phyloP scores from a whole-genome alignment of 768 basidiomycete genomes.

The Zangia roseola region DNA sequence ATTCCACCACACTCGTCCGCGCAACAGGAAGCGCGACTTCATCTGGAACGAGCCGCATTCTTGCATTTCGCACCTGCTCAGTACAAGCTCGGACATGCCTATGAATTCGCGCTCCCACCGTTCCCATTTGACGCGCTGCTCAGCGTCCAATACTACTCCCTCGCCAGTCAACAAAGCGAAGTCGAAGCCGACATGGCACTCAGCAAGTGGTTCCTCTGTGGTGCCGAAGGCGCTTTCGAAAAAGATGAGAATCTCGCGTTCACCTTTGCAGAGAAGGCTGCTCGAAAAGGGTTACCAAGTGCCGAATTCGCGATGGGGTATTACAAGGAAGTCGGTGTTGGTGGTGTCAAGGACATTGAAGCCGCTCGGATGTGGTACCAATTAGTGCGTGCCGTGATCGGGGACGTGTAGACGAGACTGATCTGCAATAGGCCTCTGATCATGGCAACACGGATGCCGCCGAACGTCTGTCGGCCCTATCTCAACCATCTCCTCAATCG shows the following conservation, averaged over 20 bases:
- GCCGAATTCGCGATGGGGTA: slow-evolving; percentile 98
- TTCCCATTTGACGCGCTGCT: slow-evolving; percentile 87
- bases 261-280: slow-evolving; percentile 89
- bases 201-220: slow-evolving; percentile 96
- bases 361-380: slow-evolving; percentile 79
- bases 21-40: slow-evolving; percentile 63
- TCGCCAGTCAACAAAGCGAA: slow-evolving; percentile 84
- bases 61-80: slow-evolving; percentile 84
- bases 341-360: slow-evolving; percentile 59
- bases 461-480: slow-evolving; percentile 69
- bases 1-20: slow-evolving; percentile 50
- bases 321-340: slow-evolving; percentile 91
- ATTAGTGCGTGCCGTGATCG: slow-evolving; percentile 38
- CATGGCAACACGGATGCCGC: slow-evolving; percentile 82
- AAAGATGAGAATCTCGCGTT: slow-evolving; percentile 85
- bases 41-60: slow-evolving; percentile 83
- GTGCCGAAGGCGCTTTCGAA: slow-evolving; percentile 71
- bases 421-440: slow-evolving; percentile 54
- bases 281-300: slow-evolving; percentile 66
- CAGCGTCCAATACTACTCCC: slow-evolving; percentile 85
- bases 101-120: slow-evolving; percentile 85
- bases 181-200: slow-evolving; percentile 96
- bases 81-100: slow-evolving; percentile 90
- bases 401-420: neutral
- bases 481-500: slow-evolving; percentile 55